Base-by-base conservation (phyloP, 371 early-diverging fungal genomes). In the Rhizopus arrhizus region DNA sequence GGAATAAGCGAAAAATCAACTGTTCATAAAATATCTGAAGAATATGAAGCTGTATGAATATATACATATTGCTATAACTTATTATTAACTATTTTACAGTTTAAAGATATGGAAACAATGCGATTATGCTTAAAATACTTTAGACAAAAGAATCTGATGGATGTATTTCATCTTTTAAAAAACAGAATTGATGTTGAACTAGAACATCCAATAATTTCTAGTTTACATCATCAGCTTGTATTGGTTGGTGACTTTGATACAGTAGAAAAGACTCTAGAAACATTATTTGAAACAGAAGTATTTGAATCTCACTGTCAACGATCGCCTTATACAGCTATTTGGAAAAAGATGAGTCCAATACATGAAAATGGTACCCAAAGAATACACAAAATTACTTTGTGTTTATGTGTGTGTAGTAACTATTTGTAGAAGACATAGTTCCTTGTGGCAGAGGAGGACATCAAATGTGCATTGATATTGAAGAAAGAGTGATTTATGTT, bases 391-490 rank as follows among this genome's bases (percentile, higher is more conserved):
- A 10, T 3, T 51, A 2, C 31, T 9, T 41, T 51, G 13, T 51
- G n/a, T 34, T 13, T 13, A 46, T 16, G 4, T 22, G 22, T 22
- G 22, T 22, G 22, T 22, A 22, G 22, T 22, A 22, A 22, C 2
- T 13, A 4, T 13, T 28, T 16, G 9, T 56, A 75, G 67, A 71
- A 47, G 77, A 75, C 0, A 65, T 75, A 13, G 62, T 73, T 15
- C 89, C 88, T 11, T 70, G 78, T 51, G 75, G 78, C 15, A 82
- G 99, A 52, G 98, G 98, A 32, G 99, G 98, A 4, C 99, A 99
- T 77, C 98, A 97, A 70, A 94, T 97, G 96, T 93, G 93, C 66
- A 84, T 95, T 28, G 96, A 97, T 64, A 75, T 78, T 8, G 81
- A 87, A 46, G 70, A 72, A 4, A 85, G 91, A 13, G 68, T 74